phyloP scores from a whole-genome alignment of 2,329 filamentous ascomycete genomes.

The Colletotrichum cordylinicola region DNA sequence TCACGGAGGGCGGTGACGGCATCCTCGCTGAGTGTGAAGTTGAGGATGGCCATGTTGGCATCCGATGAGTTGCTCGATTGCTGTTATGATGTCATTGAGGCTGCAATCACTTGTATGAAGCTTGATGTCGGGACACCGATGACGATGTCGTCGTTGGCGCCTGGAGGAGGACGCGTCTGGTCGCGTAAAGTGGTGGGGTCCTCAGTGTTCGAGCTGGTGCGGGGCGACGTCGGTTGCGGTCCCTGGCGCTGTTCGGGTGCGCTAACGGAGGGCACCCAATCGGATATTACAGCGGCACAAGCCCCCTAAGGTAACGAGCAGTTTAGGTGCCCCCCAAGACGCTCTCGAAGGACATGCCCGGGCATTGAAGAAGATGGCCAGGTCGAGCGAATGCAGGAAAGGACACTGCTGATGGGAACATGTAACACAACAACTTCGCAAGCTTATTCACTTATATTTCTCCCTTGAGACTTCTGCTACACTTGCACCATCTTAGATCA shows the following conservation, averaged over 20 bases:
- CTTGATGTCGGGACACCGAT: background rate
- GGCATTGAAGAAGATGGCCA: background rate
- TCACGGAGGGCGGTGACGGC: constrained; percentile 75
- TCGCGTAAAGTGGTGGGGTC: background rate
- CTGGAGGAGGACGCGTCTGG: background rate
- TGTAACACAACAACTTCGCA: background rate
- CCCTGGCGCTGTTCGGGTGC: background rate
- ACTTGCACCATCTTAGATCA: fast-evolving
- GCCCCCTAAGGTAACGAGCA: background rate
- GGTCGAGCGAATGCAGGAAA: background rate
- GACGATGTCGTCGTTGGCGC: background rate
- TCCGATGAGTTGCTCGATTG: background rate
- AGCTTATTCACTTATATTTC: background rate
- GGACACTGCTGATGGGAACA: background rate
- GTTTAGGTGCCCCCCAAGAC: background rate
- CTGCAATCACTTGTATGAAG: constrained; percentile 25
- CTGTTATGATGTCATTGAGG: constrained; percentile 45
- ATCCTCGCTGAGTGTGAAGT: constrained; percentile 77
- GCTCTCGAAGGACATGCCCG: background rate
- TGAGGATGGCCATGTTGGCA: constrained; percentile 63
- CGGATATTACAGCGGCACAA: background rate
- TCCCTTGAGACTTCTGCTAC: fast-evolving
- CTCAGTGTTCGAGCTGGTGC: background rate
- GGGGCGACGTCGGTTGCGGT: background rate
- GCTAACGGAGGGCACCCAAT: background rate